A percentile compares a stretch with the other conserved stretches of the same genome.
Conservation (phyloP, 2,329 filamentous ascomycete species). For the Ophiostoma fasciatum region DNA sequence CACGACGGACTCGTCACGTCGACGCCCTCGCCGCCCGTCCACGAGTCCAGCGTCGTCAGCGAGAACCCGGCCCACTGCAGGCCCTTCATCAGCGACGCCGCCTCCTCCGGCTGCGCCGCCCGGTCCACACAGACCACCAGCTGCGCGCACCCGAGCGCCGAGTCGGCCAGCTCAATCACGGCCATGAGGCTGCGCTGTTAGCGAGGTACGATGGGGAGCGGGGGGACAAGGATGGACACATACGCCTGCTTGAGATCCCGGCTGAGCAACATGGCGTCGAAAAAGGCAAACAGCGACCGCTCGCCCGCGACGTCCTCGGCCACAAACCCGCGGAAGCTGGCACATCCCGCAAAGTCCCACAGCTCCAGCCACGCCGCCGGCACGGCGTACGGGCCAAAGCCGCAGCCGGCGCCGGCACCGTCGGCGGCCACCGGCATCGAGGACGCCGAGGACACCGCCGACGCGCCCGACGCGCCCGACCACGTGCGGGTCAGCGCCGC, state of each 20-base stretch:
- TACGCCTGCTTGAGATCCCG: conserved; percentile 80
- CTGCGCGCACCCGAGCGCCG: conserved; percentile 59
- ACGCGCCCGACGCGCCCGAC: conserved; percentile 9
- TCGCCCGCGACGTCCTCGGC: conserved; percentile 42
- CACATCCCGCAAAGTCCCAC: conserved; percentile 74
- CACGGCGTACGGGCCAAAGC: neutral
- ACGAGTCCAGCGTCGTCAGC: conserved; percentile 64
- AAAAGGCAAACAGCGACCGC: conserved; percentile 61
- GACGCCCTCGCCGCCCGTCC: conserved; percentile 37
- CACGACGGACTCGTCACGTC: conserved; percentile 53
- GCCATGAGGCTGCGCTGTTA: conserved; percentile 59
- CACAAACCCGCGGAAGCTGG: conserved; percentile 76
- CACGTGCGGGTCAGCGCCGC: conserved; percentile 16
- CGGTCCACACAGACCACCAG: conserved; percentile 75
- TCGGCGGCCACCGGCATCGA: neutral
- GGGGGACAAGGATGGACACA: no score
- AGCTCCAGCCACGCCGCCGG: conserved; percentile 54
- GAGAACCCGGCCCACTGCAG: conserved; percentile 91
- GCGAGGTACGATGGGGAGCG: no score
- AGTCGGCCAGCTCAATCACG: conserved; percentile 73
- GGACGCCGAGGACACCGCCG: neutral
- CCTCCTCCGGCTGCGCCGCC: conserved; percentile 43
- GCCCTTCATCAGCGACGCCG: conserved; percentile 58
- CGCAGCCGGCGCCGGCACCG: conserved; percentile 21
- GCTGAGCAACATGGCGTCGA: conserved; percentile 54